These are phyloP conservation scores for Scalesia atractyloides DNA, from an alignment of 129 eudicot genomes.

Conservation along the genomic window DNA sequence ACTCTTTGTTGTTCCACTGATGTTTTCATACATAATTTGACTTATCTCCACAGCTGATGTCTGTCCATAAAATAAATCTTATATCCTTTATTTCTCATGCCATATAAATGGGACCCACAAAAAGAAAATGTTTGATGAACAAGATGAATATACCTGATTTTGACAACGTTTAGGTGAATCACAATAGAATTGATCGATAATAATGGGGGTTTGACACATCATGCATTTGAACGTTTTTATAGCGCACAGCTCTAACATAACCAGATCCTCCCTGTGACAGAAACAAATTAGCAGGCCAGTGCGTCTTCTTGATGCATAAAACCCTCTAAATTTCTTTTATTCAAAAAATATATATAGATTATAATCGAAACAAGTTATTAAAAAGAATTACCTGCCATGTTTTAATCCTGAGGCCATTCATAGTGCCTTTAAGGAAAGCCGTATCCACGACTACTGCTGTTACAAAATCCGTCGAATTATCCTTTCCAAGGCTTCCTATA, in stretches of 20 bases:
- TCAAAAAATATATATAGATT: background rate
- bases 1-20: slow-evolving; percentile 76
- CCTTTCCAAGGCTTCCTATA: slow-evolving; percentile 94
- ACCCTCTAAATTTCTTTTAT: background rate
- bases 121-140: slow-evolving; percentile 2
- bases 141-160: slow-evolving; percentile 58
- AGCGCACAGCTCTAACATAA: slow-evolving; percentile 67
- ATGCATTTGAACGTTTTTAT: slow-evolving; percentile 71
- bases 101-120: too few relatives aligned
- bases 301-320: background rate
- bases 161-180: slow-evolving; percentile 87
- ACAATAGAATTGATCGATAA: slow-evolving; percentile 93
- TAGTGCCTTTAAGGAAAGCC: slow-evolving; percentile 72
- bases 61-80: slow-evolving; percentile 39
- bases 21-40: slow-evolving; percentile 72
- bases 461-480: slow-evolving; percentile 77
- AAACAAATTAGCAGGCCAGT: slow-evolving; percentile 19
- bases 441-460: slow-evolving; percentile 61
- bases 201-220: slow-evolving; percentile 89
- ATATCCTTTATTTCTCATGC: too few relatives aligned
- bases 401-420: slow-evolving; percentile 90
- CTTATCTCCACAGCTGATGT: slow-evolving; percentile 88
- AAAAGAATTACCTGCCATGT: slow-evolving; percentile 90
- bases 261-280: slow-evolving; percentile 94
- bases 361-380: background rate